Evolutionary conservation across 176 grass and related monocot genomes (phyloP).

Genomic region (Puya raimondii): DNA sequence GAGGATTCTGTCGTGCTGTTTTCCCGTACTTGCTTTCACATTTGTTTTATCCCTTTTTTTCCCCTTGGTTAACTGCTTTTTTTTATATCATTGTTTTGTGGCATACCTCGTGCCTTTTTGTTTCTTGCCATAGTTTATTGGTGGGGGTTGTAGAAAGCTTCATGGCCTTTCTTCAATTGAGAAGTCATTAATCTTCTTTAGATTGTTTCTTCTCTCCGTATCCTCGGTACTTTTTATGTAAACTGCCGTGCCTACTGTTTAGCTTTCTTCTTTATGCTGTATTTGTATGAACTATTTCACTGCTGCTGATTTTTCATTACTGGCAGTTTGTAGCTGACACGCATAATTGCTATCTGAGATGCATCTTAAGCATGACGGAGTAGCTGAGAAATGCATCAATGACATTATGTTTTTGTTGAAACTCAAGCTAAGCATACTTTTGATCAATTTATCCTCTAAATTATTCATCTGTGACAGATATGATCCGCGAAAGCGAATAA

Average conservation of each 20-base stretch:
- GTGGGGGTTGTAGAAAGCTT: too few species aligned
- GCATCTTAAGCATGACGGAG: background rate
- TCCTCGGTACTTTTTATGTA: background rate
- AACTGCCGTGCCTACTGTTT: background rate
- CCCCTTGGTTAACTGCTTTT: too few species aligned
- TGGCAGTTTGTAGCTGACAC: constrained; percentile 3
- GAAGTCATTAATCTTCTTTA: background rate
- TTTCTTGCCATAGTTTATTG: too few species aligned
- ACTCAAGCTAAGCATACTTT: background rate
- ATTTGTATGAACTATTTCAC: constrained; percentile 1
- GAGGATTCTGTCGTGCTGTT: too few species aligned
- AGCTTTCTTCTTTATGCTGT: background rate
- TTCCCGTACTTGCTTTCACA: too few species aligned
- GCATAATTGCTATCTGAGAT: background rate
- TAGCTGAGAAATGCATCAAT: background rate
- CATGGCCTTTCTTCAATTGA: background rate
- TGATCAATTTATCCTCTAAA: constrained; percentile 14
- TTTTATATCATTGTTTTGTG: too few species aligned
- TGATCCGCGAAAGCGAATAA: constrained; percentile 93
- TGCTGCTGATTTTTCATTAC: constrained; percentile 12
- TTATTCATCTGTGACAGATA: constrained; percentile 54
- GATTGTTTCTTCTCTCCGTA: background rate
- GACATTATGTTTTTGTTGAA: background rate
- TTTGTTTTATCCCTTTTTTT: too few species aligned
- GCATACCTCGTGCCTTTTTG: too few species aligned